Base-by-base conservation (phyloP, 2,329 filamentous ascomycete genomes). In the Trichophyton simii region DNA sequence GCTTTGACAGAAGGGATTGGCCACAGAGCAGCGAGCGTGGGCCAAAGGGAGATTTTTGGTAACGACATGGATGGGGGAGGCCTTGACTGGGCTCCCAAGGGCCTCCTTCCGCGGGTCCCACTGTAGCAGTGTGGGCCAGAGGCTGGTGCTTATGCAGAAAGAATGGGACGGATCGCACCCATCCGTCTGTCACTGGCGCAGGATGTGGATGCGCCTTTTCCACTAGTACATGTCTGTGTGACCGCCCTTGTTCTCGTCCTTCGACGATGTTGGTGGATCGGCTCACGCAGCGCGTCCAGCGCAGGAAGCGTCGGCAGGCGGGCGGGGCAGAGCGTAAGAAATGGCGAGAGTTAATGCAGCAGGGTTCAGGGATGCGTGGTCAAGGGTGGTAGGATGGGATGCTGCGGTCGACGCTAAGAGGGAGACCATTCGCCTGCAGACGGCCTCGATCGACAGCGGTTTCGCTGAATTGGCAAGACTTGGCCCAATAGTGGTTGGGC, bases 151-250 rank as follows among this genome's bases (percentile, higher is more conserved):
- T 41, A 44, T 58, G 55, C 55, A 31, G 18, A 20, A 7, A 58
- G 38, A 58, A 58, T 58, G 55, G 55, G 38, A 58, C 55, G 55
- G 55, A 58, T 58, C 55, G 34, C 55, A 58, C 38, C 55, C 64
- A 57, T 61, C 60, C 63, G 63, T 61, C 63, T 61, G 59, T 65
- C 63, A 63, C 63, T 63, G 64, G 64, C 61, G 63, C 63, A 66
- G 57, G 63, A 61, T 63, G 63, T 63, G 64, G 64, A 63, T 66
- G 64, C 63, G 62, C 22, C 59, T 63, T 60, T 63, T 62, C 63
- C 64, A 65, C 64, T 66, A 63, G 64, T 63, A 58, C 38, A 58
- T 61, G 60, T 55, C 60, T 61, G 62, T 61, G 62, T 61, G 62
- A 62, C 62, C 61, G 60, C 59, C 58, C 48, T 38, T 46, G 34